These are phyloP conservation scores for Dictyostelium purpureum DNA, from an alignment of 78 protist genomes.

Conservation along the genomic window DNA sequence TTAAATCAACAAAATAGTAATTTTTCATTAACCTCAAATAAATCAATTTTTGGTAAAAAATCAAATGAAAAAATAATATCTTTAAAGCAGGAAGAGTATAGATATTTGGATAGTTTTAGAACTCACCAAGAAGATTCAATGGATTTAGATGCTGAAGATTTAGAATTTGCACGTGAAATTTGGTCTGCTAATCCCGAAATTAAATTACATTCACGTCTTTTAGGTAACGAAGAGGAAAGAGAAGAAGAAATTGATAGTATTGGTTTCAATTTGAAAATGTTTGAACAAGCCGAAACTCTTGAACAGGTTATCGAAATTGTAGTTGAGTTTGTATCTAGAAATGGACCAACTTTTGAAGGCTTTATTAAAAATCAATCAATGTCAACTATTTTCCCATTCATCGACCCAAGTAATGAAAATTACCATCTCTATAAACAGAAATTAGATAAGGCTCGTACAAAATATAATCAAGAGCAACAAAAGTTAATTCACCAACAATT, in stretches of 20 bases:
- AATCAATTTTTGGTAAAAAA: too few species aligned
- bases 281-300: constrained; percentile 23
- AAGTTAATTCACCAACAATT: constrained; percentile 8
- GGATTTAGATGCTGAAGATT: constrained; percentile 65
- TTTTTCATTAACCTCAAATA: neutral
- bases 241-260: constrained; percentile 20
- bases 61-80: too few species aligned
- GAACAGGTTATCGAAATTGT: constrained; percentile 63
- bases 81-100: neutral
- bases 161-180: constrained; percentile 64
- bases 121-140: constrained; percentile 19
- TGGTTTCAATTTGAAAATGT: constrained; percentile 12
- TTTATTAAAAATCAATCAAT: constrained; percentile 44
- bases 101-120: neutral
- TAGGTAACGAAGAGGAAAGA: neutral
- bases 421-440: constrained; percentile 29
- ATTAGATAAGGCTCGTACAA: constrained; percentile 7
- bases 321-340: constrained; percentile 66
- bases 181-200: constrained; percentile 67
- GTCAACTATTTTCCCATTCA: constrained; percentile 19
- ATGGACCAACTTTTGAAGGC: constrained; percentile 55
- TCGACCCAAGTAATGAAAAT: neutral
- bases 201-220: constrained; percentile 27
- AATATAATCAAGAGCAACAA: neutral
- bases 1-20: neutral